Evolutionary conservation across 805 yeast genomes (phyloP).

Genomic region (Priceomyces haplophilus): DNA sequence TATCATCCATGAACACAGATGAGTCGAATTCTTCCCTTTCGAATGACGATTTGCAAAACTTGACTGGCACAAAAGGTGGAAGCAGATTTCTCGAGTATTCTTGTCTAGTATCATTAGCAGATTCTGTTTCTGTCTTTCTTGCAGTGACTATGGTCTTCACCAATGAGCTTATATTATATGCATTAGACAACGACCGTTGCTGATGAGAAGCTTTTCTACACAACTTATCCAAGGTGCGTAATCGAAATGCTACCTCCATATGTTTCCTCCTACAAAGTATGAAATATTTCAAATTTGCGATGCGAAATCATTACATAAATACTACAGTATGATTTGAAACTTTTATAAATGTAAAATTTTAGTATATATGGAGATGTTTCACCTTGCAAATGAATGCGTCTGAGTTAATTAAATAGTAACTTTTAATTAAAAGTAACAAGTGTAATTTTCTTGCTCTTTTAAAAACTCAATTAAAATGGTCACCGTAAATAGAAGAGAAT

Average conservation of each 20-base stretch:
- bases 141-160: not conserved
- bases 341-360: constrained; percentile 4
- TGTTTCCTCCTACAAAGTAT: not conserved
- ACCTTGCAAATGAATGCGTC: constrained; percentile 6
- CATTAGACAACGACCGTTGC: not conserved
- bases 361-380: constrained; percentile 2
- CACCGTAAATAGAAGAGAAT: not conserved
- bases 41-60: not conserved
- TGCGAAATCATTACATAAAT: not conserved
- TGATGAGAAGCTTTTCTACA: not conserved
- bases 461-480: constrained; percentile 2
- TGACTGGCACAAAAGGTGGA: not conserved
- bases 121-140: not conserved
- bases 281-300: not conserved
- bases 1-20: not conserved
- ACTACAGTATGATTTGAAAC: not conserved
- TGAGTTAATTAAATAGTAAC: constrained; percentile 4
- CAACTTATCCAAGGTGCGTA: not conserved
- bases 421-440: constrained; percentile 1
- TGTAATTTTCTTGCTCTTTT: constrained; percentile 1
- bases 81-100: not conserved
- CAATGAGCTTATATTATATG: not conserved
- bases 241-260: not conserved
- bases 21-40: not conserved
- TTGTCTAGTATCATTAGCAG: not conserved